Evolutionary conservation across 495 filamentous ascomycete genomes (phyloP).

Genomic region (Penicillium tannophilum): DNA sequence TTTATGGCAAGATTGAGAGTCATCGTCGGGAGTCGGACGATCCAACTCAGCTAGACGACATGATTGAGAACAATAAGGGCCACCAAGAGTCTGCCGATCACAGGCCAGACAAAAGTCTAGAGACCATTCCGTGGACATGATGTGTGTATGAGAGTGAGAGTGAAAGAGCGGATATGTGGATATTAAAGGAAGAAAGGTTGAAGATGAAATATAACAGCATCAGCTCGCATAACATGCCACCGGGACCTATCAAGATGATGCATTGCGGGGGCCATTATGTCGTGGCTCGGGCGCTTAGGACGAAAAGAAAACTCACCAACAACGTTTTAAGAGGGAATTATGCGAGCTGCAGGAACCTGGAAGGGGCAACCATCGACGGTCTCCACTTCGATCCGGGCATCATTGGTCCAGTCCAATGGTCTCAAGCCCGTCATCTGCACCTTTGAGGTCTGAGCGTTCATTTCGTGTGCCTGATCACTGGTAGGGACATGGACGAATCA

Average conservation of each 20-base stretch:
- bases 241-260: neutral
- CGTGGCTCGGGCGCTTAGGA: constrained; percentile 41
- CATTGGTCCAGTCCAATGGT: neutral
- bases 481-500: neutral
- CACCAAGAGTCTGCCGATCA: constrained; percentile 79
- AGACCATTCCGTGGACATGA: constrained; percentile 81
- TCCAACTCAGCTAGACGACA: constrained; percentile 90
- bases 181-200: neutral
- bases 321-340: constrained; percentile 10
- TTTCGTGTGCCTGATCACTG: constrained; percentile 7
- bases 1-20: constrained; percentile 38
- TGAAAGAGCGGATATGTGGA: neutral
- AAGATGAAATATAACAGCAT: neutral
- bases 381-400: constrained; percentile 1
- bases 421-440: constrained; percentile 25
- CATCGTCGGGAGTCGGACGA: constrained; percentile 51
- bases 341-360: constrained; percentile 30
- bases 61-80: constrained; percentile 88
- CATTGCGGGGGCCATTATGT: constrained; percentile 20
- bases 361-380: constrained; percentile 23
- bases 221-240: constrained; percentile 6
- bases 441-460: constrained; percentile 13
- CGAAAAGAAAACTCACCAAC: constrained; percentile 13
- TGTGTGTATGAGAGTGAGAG: constrained; percentile 16
- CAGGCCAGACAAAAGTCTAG: constrained; percentile 94